phyloP scores from a whole-genome alignment of 768 basidiomycete genomes.

The Mycena albidolilacea region DNA sequence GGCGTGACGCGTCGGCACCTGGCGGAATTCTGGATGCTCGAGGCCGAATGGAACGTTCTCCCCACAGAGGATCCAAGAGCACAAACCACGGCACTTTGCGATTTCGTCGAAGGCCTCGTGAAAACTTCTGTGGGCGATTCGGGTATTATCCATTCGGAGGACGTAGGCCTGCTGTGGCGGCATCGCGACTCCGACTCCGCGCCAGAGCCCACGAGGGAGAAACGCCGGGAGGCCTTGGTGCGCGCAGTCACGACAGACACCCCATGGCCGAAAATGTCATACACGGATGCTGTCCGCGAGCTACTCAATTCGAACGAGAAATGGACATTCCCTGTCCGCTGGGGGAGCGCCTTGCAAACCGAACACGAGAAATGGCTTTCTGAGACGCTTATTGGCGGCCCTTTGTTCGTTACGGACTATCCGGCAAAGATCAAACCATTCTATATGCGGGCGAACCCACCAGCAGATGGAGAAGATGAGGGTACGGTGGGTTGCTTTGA shows the following conservation, averaged over 20 bases:
- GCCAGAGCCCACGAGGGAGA: slow-evolving; percentile 36
- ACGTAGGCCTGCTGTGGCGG: slow-evolving; percentile 58
- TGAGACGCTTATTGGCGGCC: slow-evolving; percentile 74
- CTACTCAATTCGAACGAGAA: slow-evolving; percentile 57
- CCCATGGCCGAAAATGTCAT: slow-evolving; percentile 83
- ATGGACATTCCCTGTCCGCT: slow-evolving; percentile 53
- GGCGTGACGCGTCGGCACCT: slow-evolving; percentile 93
- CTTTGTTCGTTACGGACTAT: slow-evolving; percentile 94
- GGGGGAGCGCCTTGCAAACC: slow-evolving; percentile 83
- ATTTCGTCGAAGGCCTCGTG: slow-evolving; percentile 69
- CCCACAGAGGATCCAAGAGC: slow-evolving; percentile 21
- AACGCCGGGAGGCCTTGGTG: slow-evolving; percentile 52
- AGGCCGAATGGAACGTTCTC: slow-evolving; percentile 81
- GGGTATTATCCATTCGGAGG: slow-evolving; percentile 30
- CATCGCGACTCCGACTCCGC: slow-evolving; percentile 48
- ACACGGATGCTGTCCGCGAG: slow-evolving; percentile 79
- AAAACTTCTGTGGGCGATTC: slow-evolving; percentile 50
- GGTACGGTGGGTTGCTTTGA: slow-evolving; percentile 95
- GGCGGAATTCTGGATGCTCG: slow-evolving; percentile 99
- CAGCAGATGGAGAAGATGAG: slow-evolving; percentile 47
- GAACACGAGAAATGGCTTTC: slow-evolving; percentile 97
- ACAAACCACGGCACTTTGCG: slow-evolving; percentile 40
- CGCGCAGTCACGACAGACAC: slow-evolving; percentile 50
- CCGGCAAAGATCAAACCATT: slow-evolving; percentile 90
- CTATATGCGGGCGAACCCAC: slow-evolving; percentile 88